Evolutionary conservation across 768 basidiomycete genomes (phyloP), one percentile per base, ranked within the genome.

Genomic region (Hortiboletus campestris): DNA sequence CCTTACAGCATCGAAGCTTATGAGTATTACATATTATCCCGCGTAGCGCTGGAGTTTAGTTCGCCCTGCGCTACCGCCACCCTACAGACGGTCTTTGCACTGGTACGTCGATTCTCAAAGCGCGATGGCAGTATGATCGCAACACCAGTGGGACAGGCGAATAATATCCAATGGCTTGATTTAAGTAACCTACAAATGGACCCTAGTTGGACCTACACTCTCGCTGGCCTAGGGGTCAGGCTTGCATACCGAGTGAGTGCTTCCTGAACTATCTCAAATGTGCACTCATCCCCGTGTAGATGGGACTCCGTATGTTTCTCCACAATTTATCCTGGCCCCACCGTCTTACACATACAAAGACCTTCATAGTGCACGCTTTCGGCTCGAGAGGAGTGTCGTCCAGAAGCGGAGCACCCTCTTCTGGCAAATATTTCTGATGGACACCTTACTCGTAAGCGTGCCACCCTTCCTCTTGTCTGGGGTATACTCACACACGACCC

Each of bases 381-480:
- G 82, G 29, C 73, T 89, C 6, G 73, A 77, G 17, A 73, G 77
- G 28, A 67, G 71, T 20, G 67, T 74, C 39, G 66, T 73, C 17
- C 74, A 83, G 55, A 73, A 76, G 51, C 80, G 88, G 17, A 78
- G 75, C 50, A 74, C 74, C 20, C 71, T 85, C 12, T 89, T 88
- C 64, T 91, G 87, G 85, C 81, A 85, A 46, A 66, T 89, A n/a
- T 88, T 85, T 62, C 60, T 74, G 25, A 65, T 80, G 29, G 88
- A 89, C 61, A 83, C 84, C 0, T 82, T 81, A 77, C 69, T 80
- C 38, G 88, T 89, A 61, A 63, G 66, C 19, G 9, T 12, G 19
- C 72, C 59, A 31, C 4, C 17, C n/a, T 34, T 17, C 3, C 6
- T 34, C 6, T 10, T 36, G 13, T 35, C 25, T 41, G 36, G 29